Evolutionary conservation across 441 rosid species (phyloP).

Genomic region (Corymbia citriodora): DNA sequence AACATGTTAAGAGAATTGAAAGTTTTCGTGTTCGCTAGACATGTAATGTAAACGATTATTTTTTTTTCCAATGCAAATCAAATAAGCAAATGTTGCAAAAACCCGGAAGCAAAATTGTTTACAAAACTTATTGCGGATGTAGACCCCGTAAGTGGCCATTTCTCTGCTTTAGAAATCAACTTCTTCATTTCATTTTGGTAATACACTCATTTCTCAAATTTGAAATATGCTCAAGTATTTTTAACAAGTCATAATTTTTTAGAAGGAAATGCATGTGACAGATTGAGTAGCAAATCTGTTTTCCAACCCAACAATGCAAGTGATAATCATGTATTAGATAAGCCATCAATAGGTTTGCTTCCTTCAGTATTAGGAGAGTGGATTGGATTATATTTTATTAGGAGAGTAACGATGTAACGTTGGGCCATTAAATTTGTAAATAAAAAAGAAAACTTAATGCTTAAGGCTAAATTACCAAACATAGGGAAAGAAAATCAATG

Average conservation of each 20-base stretch:
- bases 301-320: no score
- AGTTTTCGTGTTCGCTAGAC: background rate
- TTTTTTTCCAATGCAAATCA: background rate
- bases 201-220: background rate
- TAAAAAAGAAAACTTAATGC: no score
- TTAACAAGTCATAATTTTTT: background rate
- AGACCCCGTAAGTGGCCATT: background rate
- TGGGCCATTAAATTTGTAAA: no score
- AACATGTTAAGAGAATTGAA: background rate
- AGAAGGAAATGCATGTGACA: background rate
- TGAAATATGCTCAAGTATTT: background rate
- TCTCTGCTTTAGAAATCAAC: background rate
- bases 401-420: background rate
- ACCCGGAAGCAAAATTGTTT: background rate
- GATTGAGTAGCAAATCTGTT: background rate
- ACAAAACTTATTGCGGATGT: no score
- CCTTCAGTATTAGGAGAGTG: background rate
- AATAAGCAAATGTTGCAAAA: background rate
- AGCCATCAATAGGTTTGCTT: background rate
- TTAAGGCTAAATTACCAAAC: background rate
- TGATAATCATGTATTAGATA: no score
- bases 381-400: no score
- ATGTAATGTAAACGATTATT: background rate
- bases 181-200: no score
- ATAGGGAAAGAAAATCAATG: background rate